Percentiles rank a stretch among this genome's conserved stretches.
phyloP scores from a whole-genome alignment of 2,329 filamentous ascomycete genomes.

The Colletotrichum chrysophilum region DNA sequence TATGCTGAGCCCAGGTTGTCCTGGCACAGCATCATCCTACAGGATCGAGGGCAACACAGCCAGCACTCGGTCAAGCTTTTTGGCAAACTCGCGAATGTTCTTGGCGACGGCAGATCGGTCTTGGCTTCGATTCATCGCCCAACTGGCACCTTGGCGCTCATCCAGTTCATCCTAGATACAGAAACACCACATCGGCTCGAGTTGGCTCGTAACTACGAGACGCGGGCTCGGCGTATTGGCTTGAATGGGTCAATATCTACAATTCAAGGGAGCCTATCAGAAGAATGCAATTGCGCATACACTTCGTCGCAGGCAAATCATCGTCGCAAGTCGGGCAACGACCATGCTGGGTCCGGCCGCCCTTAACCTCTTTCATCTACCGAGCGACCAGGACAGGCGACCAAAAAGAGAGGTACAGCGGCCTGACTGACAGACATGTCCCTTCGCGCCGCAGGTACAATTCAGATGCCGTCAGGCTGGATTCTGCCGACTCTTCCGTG shows the following conservation, averaged over 20 bases:
- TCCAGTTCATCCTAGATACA: background rate
- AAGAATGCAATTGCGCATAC: background rate
- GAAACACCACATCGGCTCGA: background rate
- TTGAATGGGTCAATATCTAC: background rate
- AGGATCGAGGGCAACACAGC: background rate
- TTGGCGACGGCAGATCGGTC: background rate
- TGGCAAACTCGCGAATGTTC: background rate
- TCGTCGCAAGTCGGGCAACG: background rate
- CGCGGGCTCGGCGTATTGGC: background rate
- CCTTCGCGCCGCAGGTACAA: background rate
- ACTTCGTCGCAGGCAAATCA: background rate
- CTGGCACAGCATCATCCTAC: background rate
- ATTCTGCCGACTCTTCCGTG: slow-evolving; percentile 1
- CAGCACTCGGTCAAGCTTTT: slow-evolving; percentile 4
- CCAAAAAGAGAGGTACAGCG: background rate
- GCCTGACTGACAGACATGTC: background rate
- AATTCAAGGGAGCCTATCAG: background rate
- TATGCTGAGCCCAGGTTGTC: background rate
- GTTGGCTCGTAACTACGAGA: background rate
- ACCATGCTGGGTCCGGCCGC: background rate
- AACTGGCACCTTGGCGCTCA: background rate
- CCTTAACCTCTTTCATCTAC: slow-evolving; percentile 7
- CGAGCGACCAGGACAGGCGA: background rate
- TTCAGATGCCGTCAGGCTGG: background rate
- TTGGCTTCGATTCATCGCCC: background rate